Evolutionary conservation across 129 eudicot species (phyloP).

Genomic region (Centaurea solstitialis): DNA sequence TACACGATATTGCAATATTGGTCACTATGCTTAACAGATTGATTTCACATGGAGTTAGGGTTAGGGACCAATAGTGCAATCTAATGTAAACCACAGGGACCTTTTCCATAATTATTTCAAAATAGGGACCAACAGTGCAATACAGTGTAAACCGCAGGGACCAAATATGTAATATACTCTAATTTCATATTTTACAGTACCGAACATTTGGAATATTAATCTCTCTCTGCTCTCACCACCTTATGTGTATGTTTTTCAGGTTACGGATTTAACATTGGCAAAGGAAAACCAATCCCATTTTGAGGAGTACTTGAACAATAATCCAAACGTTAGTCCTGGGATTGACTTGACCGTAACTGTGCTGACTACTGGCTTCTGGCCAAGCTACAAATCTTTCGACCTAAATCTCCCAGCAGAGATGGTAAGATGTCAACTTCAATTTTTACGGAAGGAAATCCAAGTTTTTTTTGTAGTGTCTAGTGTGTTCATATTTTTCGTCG

Average conservation of each 20-base stretch:
- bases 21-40: too few relatives aligned
- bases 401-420: slow-evolving; percentile 83
- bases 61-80: too few relatives aligned
- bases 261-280: slow-evolving; percentile 82
- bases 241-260: slow-evolving; percentile 41
- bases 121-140: too few relatives aligned
- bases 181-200: background rate
- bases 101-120: too few relatives aligned
- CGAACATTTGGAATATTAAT: background rate
- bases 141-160: too few relatives aligned
- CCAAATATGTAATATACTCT: too few relatives aligned
- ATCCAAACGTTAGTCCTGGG: slow-evolving; percentile 58
- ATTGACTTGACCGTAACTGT: slow-evolving; percentile 86
- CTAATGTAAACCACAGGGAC: too few relatives aligned
- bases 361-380: slow-evolving; percentile 88
- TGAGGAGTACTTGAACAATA: slow-evolving; percentile 66
- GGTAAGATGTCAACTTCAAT: slow-evolving; percentile 31
- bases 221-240: background rate
- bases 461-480: background rate
- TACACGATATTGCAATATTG: too few relatives aligned
- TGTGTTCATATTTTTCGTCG: background rate
- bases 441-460: background rate
- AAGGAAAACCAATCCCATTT: slow-evolving; percentile 81
- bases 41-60: too few relatives aligned
- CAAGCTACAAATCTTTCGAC: slow-evolving; percentile 87